Conservation (phyloP, 371 early-diverging fungal species). For the Dichotomocladium elegans region DNA sequence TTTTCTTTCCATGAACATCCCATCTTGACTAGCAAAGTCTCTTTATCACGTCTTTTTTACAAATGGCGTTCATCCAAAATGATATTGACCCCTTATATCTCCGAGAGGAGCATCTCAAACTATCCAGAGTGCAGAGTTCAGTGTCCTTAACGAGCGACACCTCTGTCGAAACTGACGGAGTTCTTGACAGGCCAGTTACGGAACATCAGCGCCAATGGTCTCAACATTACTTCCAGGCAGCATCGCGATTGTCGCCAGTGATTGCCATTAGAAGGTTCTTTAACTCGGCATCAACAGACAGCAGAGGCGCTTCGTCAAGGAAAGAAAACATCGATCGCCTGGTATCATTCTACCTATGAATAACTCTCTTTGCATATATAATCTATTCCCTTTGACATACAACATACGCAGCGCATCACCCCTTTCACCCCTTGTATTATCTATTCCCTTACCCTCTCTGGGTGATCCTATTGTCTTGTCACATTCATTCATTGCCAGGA, state of each 20-base stretch:
- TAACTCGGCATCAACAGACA: too few relatives aligned
- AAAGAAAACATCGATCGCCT: conserved; percentile 4
- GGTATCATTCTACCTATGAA: conserved; percentile 3
- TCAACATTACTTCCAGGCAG: too few relatives aligned
- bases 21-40: neutral
- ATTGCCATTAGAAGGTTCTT: too few relatives aligned
- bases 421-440: neutral
- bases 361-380: neutral
- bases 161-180: neutral
- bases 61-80: conserved; percentile 15
- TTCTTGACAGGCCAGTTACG: too few relatives aligned
- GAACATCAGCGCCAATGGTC: too few relatives aligned
- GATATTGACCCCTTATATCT: conserved; percentile 17
- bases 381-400: neutral
- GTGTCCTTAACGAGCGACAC: neutral
- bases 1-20: neutral
- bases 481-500: too few relatives aligned
- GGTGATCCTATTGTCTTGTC: neutral
- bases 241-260: too few relatives aligned
- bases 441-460: neutral
- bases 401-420: too few relatives aligned
- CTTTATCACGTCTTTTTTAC: neutral
- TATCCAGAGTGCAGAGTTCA: too few relatives aligned
- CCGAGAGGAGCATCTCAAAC: conserved; percentile 12
- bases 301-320: neutral